phyloP scores from a whole-genome alignment of 164 flowering plant genomes.

The Berberis vulgaris region DNA sequence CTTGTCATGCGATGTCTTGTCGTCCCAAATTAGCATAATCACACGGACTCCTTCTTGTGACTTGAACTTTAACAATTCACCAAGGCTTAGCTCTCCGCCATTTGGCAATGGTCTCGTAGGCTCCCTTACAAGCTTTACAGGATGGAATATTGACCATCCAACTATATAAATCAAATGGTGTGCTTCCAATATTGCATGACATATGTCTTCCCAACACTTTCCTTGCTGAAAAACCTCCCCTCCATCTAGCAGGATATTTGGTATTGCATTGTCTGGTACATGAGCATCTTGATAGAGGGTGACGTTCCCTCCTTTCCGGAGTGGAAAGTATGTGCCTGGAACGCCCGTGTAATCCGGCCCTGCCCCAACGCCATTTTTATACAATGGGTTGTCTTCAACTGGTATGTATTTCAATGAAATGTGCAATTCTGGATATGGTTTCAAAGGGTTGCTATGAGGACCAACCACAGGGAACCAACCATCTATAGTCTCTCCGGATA shows the following conservation, averaged over 20 bases:
- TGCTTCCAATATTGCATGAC: constrained; percentile 66
- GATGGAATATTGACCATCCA: constrained; percentile 64
- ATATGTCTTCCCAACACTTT: constrained; percentile 68
- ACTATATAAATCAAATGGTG: constrained; percentile 50
- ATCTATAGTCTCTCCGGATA: constrained; percentile 32
- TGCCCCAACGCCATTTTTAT: constrained; percentile 41
- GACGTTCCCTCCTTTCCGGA: constrained; percentile 48
- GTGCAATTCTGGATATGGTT: constrained; percentile 42
- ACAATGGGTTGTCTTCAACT: constrained; percentile 34
- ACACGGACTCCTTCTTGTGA: constrained; percentile 69
- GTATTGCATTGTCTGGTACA: constrained; percentile 38
- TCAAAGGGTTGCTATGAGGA: constrained; percentile 25
- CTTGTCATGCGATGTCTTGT: constrained; percentile 62
- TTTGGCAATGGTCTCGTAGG: constrained; percentile 46
- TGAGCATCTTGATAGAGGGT: constrained; percentile 82
- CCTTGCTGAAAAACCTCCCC: constrained; percentile 38
- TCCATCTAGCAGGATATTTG: constrained; percentile 41
- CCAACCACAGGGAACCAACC: constrained; percentile 59
- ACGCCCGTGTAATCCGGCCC: constrained; percentile 47
- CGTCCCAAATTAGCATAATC: constrained; percentile 59
- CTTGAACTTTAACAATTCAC: constrained; percentile 59
- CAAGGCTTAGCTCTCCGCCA: constrained; percentile 55
- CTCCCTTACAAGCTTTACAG: constrained; percentile 56
- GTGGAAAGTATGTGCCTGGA: constrained; percentile 55
- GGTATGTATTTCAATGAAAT: constrained; percentile 48